Evolutionary conservation across 2,329 filamentous ascomycete species (phyloP).

Genomic region (Hypoxylon sp.): DNA sequence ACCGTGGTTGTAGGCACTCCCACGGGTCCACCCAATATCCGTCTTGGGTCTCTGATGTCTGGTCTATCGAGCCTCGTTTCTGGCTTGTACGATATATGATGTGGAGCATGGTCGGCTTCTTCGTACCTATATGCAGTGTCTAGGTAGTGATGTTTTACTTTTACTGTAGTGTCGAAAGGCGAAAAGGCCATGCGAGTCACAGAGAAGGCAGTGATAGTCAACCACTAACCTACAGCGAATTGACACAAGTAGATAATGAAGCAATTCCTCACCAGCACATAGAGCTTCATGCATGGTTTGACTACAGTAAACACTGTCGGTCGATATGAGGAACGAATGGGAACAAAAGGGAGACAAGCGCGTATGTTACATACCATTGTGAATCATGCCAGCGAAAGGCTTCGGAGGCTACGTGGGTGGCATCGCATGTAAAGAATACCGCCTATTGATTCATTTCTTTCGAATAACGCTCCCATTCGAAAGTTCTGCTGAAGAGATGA

Average conservation of each 20-base stretch:
- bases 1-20: constrained; percentile 45
- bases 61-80: constrained; percentile 27
- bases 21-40: constrained; percentile 45
- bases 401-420: constrained; percentile 27
- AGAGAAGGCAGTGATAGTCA: constrained; percentile 39
- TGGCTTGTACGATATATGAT: constrained; percentile 12
- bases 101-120: constrained; percentile 7
- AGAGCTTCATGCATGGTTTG: constrained; percentile 29
- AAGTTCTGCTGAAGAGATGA: neutral
- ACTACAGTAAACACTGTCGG: constrained; percentile 35
- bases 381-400: constrained; percentile 36
- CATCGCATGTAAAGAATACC: constrained; percentile 33
- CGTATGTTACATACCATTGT: constrained; percentile 31
- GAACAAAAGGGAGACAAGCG: constrained; percentile 10
- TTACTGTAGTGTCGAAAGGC: constrained; percentile 31
- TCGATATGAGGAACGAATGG: constrained; percentile 28
- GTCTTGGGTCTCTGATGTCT: constrained; percentile 20
- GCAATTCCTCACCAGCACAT: constrained; percentile 27
- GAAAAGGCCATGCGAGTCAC: constrained; percentile 34
- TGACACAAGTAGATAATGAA: constrained; percentile 23
- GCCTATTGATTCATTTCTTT: constrained; percentile 14
- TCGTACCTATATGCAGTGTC: constrained; percentile 18
- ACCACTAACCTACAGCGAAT: constrained; percentile 16
- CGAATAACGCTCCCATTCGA: constrained; percentile 16
- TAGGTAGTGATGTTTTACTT: constrained; percentile 26